Evolutionary conservation across 805 yeast species (phyloP), one percentile per base, ranked within the genome.

Genomic region (Candida sithepensis): DNA sequence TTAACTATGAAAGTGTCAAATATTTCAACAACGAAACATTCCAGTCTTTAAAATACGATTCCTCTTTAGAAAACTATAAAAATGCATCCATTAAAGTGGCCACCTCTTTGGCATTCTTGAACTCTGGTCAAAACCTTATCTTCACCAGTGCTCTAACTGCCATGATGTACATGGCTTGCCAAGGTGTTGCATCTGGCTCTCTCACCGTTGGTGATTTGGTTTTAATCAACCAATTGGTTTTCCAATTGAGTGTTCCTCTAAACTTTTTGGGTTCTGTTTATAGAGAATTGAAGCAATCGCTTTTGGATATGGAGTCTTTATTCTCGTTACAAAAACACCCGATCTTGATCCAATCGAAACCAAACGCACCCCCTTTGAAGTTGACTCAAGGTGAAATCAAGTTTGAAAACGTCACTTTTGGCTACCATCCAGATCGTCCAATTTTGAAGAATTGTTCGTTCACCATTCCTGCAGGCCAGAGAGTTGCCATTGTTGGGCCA

Each of bases 151-250:
- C 99, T 1, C 71, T 94, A 53, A 94, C 99, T 1, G 87, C 84
- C 2, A 94, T 94, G 95, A 94, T 94, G 99, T 94, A 88, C 65
- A 84, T 94, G 96, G 97, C 97, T 14, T 88, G 96, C 59, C 81
- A 82, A 46, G 98, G 98, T 23, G 94, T 94, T n/a, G 82, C 89
- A 13, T 67, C 78, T 2, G 96, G 96, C 0, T 66, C 79, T 0
- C 71, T 94, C 46, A 85, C 95, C 0, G 97, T 94, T 19, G 99
- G 99, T 56, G 99, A 94, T 64, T 73, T 94, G 60, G 98, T 94
- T 19, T 73, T 94, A 50, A 92, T 94, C 54, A 94, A 94, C 67
- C 99, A 94, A 69, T 76, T 94, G 47, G 98, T 94, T 14, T 94
- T 94, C 74, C 99, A 94, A 71, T 75, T 94, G 39, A 86, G 96